phyloP scores from a whole-genome alignment of 129 eudicot species.

The Saposhnikovia divaricata region DNA sequence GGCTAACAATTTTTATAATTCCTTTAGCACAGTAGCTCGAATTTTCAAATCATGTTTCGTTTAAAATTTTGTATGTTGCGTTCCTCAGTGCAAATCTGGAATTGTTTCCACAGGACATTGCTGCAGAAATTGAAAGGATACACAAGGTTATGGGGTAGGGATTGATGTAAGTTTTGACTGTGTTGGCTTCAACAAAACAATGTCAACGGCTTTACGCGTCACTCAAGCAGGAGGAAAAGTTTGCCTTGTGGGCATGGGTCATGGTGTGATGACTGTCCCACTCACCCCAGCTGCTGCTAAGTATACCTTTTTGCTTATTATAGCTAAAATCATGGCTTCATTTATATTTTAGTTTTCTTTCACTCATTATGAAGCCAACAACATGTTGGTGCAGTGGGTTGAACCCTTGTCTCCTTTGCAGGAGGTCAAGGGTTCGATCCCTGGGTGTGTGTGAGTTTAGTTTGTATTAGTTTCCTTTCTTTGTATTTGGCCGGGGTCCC shows the following conservation, averaged over 20 bases:
- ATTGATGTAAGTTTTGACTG: slow-evolving; percentile 63
- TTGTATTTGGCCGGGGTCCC: no score
- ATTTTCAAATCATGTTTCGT: neutral
- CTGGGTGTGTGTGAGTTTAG: no score
- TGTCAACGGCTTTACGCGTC: slow-evolving; percentile 54
- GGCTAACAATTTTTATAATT: neutral
- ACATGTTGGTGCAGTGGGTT: no score
- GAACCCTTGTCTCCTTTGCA: no score
- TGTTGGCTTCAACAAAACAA: slow-evolving; percentile 64
- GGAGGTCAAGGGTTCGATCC: no score
- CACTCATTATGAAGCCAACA: no score
- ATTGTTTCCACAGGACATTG: slow-evolving; percentile 35
- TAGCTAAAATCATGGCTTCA: neutral
- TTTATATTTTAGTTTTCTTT: no score
- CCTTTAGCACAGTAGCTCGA: neutral
- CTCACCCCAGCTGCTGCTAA: slow-evolving; percentile 70
- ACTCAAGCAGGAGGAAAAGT: slow-evolving; percentile 62
- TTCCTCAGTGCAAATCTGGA: neutral
- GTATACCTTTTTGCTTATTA: slow-evolving; percentile 14
- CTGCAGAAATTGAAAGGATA: slow-evolving; percentile 39
- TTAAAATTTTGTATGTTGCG: neutral
- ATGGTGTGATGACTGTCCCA: slow-evolving; percentile 60
- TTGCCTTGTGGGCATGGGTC: slow-evolving; percentile 79
- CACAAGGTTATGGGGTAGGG: slow-evolving; percentile 46
- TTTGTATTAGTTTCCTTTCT: no score